Base-by-base conservation (phyloP, 2,329 filamentous ascomycete species). In the Penicillium polonicum region DNA sequence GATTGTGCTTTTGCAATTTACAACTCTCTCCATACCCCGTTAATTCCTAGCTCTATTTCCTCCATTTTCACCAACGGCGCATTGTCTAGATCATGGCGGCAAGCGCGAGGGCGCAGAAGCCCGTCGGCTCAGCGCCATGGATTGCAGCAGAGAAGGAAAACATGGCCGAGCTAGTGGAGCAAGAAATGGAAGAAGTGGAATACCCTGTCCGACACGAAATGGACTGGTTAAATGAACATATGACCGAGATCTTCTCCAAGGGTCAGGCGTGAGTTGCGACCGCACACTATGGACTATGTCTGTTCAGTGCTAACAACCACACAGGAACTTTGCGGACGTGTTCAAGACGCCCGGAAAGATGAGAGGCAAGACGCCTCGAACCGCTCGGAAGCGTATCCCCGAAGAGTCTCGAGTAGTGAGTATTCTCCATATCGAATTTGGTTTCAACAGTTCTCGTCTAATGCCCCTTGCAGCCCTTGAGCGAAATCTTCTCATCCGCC, bases 171-270 rank as follows among this genome's bases (percentile, higher is more conserved):
- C 87, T 97, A 62, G 84, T 89, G 17, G 83, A 88, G 46, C 85
- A 91, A 55, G 94, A 97, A 74, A 84, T 90, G 54, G 93, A 97
- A 65, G 95, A 99, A 77, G 95, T 97, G 71, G 86, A 90, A 43
- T 97, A 90, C 77, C 91, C 92, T 31, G 92, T 91, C 61, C 86
- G 90, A 58, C 96, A 97, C 76, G 94, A 99, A 74, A 80, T 97
- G 70, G 92, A 97, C 73, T 99, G 94, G 94, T 81, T 99, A 68
- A 97, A 99, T 71, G 94, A 97, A 78, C 94, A 99, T 75, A 97
- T 99, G 93, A 86, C 86, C 49, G 91, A 96, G 62, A 91, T 99
- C 70, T 96, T 97, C 73, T 88, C 87, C 68, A 87, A 88, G 67
- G 89, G 92, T 70, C 86, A 92, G 76, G 85, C 92, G 94, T 97